Percentiles rank a stretch among this genome's conserved stretches.
phyloP scores from a whole-genome alignment of 805 yeast genomes.

The Hemisphaericaspora nanyangensis region DNA sequence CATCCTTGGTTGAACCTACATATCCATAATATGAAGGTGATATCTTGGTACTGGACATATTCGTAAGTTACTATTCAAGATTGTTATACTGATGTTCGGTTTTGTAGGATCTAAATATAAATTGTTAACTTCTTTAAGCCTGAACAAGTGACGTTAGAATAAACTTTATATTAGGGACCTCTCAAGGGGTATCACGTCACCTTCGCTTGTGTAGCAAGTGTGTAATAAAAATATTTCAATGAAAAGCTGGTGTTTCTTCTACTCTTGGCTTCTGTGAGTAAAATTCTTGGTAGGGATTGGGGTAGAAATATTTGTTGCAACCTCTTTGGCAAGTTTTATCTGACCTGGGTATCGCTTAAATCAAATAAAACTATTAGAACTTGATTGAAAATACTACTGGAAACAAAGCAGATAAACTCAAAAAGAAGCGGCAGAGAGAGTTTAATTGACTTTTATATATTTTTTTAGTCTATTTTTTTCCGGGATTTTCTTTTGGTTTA shows the following conservation, averaged over 20 bases:
- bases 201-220: no score
- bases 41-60: constrained; percentile 13
- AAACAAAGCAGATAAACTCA: neutral
- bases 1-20: constrained; percentile 79
- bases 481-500: neutral
- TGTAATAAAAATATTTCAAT: neutral
- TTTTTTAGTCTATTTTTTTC: no score
- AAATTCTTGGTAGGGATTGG: neutral
- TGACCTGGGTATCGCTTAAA: no score
- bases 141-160: no score
- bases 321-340: no score
- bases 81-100: no score
- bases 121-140: no score
- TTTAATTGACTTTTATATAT: neutral
- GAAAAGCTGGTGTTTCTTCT: neutral
- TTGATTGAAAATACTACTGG: neutral
- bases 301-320: neutral
- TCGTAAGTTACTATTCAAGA: no score
- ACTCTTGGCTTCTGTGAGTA: neutral
- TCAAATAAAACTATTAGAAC: no score
- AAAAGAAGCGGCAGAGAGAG: neutral
- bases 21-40: constrained; percentile 69
- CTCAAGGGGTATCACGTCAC: no score
- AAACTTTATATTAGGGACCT: no score
- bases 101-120: no score